A percentile compares a stretch with the other conserved stretches of the same genome.
These are phyloP conservation scores for Cyberlindnera maritima DNA, from an alignment of 805 yeast species.

Conservation along the genomic window DNA sequence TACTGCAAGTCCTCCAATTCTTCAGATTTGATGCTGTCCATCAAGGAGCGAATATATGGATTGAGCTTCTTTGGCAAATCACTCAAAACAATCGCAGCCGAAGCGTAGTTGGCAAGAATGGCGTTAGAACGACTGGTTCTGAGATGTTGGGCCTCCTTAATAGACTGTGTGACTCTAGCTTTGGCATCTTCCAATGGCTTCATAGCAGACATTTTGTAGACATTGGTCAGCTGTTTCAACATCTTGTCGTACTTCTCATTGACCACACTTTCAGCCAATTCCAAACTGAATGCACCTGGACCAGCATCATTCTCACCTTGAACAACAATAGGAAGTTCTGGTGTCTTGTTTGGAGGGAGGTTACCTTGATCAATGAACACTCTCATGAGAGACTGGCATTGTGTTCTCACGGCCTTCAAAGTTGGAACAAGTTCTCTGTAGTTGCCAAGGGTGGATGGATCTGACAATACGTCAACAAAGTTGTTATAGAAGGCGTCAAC, in stretches of 20 bases:
- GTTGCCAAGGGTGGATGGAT: conserved; percentile 46
- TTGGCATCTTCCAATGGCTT: conserved; percentile 78
- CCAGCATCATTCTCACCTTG: conserved; percentile 96
- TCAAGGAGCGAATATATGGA: conserved; percentile 81
- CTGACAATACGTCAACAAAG: conserved; percentile 37
- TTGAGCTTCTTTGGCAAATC: conserved; percentile 85
- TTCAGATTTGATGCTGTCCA: conserved; percentile 89
- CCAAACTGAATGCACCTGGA: conserved; percentile 84
- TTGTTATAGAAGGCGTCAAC: conserved; percentile 29
- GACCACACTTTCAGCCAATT: conserved; percentile 68
- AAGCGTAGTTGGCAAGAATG: conserved; percentile 72
- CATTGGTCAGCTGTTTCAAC: conserved; percentile 58
- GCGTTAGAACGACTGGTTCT: conserved; percentile 50
- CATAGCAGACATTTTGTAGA: conserved; percentile 65
- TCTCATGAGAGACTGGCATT: conserved; percentile 77
- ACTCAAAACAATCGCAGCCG: conserved; percentile 61
- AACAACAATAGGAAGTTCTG: conserved; percentile 83
- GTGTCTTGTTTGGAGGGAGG: conserved; percentile 65
- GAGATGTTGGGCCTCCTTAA: conserved; percentile 62
- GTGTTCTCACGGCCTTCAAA: conserved; percentile 78
- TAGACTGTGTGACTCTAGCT: conserved; percentile 60
- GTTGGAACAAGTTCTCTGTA: conserved; percentile 87
- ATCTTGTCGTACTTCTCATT: conserved; percentile 65
- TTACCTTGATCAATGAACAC: conserved; percentile 77
- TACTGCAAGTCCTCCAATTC: conserved; percentile 61